Base-by-base conservation (phyloP, 176 grass and related monocot species). In the Tillandsia fasciculata region DNA sequence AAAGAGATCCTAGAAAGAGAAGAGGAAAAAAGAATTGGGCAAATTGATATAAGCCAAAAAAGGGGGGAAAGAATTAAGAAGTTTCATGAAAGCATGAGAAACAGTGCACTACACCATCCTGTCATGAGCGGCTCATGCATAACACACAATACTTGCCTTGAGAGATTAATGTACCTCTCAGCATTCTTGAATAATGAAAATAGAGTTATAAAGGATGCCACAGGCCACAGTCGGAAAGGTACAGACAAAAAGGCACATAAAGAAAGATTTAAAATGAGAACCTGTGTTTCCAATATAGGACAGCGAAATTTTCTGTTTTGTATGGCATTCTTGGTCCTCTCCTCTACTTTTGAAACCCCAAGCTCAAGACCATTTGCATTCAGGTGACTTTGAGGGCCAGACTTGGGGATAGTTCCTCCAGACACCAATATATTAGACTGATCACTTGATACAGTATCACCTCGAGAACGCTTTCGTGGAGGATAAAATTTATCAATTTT, bases 261-360 rank as follows among this genome's bases (percentile, higher is more conserved):
- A 64, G 8, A 66, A 77, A 27, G 28, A 65, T 77, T 73, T 52
- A 10, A 77, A 42, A 64, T 74, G 42, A 54, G 75, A 87, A 69
- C 65, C 27, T 61, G 71, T 80, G 82, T 81, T 75, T 90, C 87
- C 22, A 68, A 20, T 70, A 91, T 83, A 48, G 85, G 77, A 81
- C 83, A 84, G 10, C 88, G 88, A 48, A 86, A 67, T 72, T 83
- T 81, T 72, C 85, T 88, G 75, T 88, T 96, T 29, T 79, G 83
- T 77, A 70, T 76, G 49, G 69, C 24, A 81, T 74, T 83, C 57
- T 86, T 96, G 66, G 76, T 70, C 67, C 88, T 87, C 54, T 83
- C 83, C 72, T 96, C 92, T 69, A 71, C 59, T 86, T 84, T 96
- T 7, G 68, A 83, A 66, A 83, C 51, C 26, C 83, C 91, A 74